phyloP scores from a whole-genome alignment of 257 asterid species.

The Lavandula angustifolia region DNA sequence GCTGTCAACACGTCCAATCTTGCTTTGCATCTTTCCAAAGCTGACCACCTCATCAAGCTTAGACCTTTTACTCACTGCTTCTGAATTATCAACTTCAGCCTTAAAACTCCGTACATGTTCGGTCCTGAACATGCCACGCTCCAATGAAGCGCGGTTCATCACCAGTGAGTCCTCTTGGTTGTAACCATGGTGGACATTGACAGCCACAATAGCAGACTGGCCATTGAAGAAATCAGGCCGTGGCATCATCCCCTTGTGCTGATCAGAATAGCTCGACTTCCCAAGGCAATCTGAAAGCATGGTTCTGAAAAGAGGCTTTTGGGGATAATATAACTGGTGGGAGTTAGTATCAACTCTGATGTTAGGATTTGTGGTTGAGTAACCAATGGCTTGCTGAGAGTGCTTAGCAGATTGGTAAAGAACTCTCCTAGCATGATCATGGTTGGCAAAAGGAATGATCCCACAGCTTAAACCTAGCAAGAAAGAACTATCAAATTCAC shows the following conservation, averaged over 20 bases:
- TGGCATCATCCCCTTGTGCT: constrained; percentile 65
- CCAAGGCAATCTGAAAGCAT: constrained; percentile 85
- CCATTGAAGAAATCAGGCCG: constrained; percentile 88
- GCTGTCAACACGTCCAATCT: constrained; percentile 84
- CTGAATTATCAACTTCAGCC: constrained; percentile 69
- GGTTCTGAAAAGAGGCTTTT: constrained; percentile 77
- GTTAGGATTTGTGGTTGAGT: constrained; percentile 62
- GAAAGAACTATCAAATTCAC: constrained; percentile 84
- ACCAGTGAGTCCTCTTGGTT: constrained; percentile 96
- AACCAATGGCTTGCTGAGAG: constrained; percentile 96
- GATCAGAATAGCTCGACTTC: constrained; percentile 47
- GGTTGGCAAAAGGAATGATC: constrained; percentile 84
- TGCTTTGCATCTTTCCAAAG: constrained; percentile 82
- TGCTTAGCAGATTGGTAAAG: constrained; percentile 94
- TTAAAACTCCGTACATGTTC: constrained; percentile 87
- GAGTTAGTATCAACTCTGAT: constrained; percentile 73
- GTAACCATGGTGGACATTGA: constrained; percentile 92
- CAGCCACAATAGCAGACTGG: constrained; percentile 91
- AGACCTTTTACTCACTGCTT: constrained; percentile 45
- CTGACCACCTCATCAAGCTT: constrained; percentile 57
- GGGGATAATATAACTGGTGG: constrained; percentile 85
- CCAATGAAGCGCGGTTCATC: constrained; percentile 89
- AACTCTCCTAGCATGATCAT: constrained; percentile 86
- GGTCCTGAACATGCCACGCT: constrained; percentile 93
- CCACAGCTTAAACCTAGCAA: constrained; percentile 87